Evolutionary conservation across 805 yeast genomes (phyloP).

Genomic region (Kuraishia piskuri): DNA sequence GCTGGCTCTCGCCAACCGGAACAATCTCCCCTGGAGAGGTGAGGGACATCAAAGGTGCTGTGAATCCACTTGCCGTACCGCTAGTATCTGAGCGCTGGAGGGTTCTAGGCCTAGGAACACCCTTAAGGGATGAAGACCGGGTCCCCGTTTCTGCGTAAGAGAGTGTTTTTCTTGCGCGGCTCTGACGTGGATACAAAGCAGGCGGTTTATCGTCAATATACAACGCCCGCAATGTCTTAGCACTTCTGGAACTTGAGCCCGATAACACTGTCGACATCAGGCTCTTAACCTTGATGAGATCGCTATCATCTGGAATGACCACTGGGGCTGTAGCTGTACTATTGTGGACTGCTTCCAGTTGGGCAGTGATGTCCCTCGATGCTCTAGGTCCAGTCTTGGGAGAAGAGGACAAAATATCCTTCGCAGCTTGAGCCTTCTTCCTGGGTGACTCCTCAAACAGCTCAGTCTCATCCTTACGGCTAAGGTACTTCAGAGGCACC

Average conservation of each 20-base stretch:
- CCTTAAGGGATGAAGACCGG: neutral
- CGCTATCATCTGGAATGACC: neutral
- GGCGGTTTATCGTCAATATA: slow-evolving; percentile 2
- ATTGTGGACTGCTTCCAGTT: neutral
- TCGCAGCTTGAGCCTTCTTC: neutral
- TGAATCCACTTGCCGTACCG: neutral
- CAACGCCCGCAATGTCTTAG: neutral
- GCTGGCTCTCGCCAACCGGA: neutral
- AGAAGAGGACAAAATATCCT: neutral
- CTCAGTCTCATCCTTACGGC: neutral
- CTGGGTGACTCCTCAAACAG: neutral
- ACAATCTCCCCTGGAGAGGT: neutral
- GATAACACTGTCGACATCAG: neutral
- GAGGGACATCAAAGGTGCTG: neutral
- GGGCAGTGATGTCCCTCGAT: neutral
- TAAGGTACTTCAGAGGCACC: neutral
- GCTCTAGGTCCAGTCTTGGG: neutral
- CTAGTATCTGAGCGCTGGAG: neutral
- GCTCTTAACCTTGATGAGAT: neutral
- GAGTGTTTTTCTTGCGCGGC: neutral
- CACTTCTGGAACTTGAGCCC: neutral
- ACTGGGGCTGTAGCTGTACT: neutral
- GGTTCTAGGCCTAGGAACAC: neutral
- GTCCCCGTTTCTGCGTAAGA: neutral
- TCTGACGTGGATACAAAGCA: neutral